phyloP scores from a whole-genome alignment of 495 filamentous ascomycete genomes.

The Neurospora africana region DNA sequence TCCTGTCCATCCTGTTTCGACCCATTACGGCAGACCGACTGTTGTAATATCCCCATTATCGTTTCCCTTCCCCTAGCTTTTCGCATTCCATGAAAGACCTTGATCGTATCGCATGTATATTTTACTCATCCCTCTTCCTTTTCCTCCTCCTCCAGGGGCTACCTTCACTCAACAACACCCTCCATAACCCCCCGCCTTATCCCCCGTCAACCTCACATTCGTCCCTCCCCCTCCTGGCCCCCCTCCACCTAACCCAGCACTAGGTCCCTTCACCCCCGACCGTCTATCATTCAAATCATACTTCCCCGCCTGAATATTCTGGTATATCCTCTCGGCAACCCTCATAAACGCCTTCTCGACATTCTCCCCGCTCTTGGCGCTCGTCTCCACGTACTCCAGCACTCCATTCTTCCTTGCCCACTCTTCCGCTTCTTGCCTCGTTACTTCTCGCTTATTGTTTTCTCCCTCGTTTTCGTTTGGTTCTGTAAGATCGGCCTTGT shows the following conservation, averaged over 20 bases:
- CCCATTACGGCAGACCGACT: neutral
- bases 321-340: constrained; percentile 86
- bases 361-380: constrained; percentile 83
- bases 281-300: constrained; percentile 92
- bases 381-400: constrained; percentile 89
- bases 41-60: neutral
- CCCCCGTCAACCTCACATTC: constrained; percentile 30
- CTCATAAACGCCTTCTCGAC: constrained; percentile 89
- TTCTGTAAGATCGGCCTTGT: constrained; percentile 74
- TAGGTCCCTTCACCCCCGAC: constrained; percentile 71
- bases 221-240: constrained; percentile 38
- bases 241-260: constrained; percentile 5
- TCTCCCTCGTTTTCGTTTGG: constrained; percentile 21
- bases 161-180: constrained; percentile 14
- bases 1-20: neutral
- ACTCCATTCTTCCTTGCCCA: constrained; percentile 80
- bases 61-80: neutral
- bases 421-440: constrained; percentile 65
- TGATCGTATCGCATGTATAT: neutral
- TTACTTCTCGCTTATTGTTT: constrained; percentile 64
- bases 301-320: constrained; percentile 85
- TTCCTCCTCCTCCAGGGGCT: neutral
- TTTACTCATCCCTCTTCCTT: neutral
- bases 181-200: constrained; percentile 17
- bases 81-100: neutral